These are phyloP conservation scores for Golubevia pallescens DNA, from an alignment of 1,284 basidiomycete species.

Conservation along the genomic window DNA sequence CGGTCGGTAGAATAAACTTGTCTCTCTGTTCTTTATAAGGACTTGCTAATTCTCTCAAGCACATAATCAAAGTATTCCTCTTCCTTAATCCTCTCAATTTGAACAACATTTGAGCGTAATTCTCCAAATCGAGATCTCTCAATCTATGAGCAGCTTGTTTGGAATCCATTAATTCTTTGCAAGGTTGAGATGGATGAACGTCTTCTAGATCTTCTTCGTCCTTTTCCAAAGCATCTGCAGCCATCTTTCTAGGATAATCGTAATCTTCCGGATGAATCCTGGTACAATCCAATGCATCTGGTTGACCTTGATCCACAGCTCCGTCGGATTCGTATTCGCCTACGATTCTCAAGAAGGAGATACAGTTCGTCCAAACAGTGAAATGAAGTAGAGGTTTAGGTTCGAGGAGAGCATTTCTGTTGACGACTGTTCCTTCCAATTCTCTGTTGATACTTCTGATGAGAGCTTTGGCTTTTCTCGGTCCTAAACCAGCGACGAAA, in stretches of 20 bases:
- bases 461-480: constrained; percentile 86
- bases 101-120: constrained; percentile 87
- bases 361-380: constrained; percentile 48
- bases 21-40: constrained; percentile 83
- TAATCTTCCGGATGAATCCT: constrained; percentile 98
- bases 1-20: constrained; percentile 73
- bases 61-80: constrained; percentile 83
- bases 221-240: constrained; percentile 91
- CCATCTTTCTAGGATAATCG: constrained; percentile 97
- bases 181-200: constrained; percentile 81
- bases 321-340: constrained; percentile 70
- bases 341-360: constrained; percentile 78
- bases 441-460: constrained; percentile 67
- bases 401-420: constrained; percentile 23
- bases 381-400: constrained; percentile 40
- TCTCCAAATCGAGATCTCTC: constrained; percentile 89
- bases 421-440: constrained; percentile 52
- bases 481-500: constrained; percentile 91
- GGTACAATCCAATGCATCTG: constrained; percentile 92
- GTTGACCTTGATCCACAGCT: constrained; percentile 71
- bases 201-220: constrained; percentile 83
- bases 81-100: constrained; percentile 72
- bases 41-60: constrained; percentile 83
- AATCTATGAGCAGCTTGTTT: constrained; percentile 81
- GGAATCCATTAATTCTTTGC: constrained; percentile 83